Conservation (phyloP, 1,284 basidiomycete genomes). For the Naganishia sp. region DNA sequence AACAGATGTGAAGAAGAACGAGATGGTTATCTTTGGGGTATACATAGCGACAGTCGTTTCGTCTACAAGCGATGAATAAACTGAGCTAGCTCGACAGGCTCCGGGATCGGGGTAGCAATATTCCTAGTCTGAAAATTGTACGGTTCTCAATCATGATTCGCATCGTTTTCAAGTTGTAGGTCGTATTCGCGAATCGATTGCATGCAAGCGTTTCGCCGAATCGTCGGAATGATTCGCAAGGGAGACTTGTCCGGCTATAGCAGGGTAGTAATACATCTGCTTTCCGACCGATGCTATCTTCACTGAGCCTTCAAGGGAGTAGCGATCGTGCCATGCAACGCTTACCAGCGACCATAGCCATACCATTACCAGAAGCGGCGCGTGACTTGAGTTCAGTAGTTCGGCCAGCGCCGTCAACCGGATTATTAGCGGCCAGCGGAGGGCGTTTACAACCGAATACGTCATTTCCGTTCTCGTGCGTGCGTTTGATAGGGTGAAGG, state of each 20-base stretch:
- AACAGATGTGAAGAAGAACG: constrained; percentile 53
- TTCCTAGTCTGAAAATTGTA: neutral
- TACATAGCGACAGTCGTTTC: neutral
- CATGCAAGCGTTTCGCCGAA: too few species aligned
- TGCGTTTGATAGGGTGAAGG: neutral
- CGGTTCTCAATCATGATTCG: neutral
- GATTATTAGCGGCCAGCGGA: neutral
- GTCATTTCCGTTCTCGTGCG: neutral
- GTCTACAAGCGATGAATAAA: constrained; percentile 16
- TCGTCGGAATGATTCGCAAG: too few species aligned
- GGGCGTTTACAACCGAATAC: neutral
- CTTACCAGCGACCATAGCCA: too few species aligned
- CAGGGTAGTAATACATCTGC: too few species aligned
- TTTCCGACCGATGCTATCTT: too few species aligned
- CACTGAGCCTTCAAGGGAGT: too few species aligned
- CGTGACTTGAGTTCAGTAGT: too few species aligned
- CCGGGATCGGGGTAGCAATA: neutral
- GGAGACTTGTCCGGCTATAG: too few species aligned
- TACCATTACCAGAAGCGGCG: too few species aligned
- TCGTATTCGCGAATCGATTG: too few species aligned
- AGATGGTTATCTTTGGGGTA: constrained; percentile 21
- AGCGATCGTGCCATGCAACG: too few species aligned
- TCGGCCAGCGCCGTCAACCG: neutral
- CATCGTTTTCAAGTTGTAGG: too few species aligned
- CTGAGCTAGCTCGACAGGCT: neutral